Base-by-base conservation (phyloP, 495 filamentous ascomycete genomes). In the Penicillium odoratum region DNA sequence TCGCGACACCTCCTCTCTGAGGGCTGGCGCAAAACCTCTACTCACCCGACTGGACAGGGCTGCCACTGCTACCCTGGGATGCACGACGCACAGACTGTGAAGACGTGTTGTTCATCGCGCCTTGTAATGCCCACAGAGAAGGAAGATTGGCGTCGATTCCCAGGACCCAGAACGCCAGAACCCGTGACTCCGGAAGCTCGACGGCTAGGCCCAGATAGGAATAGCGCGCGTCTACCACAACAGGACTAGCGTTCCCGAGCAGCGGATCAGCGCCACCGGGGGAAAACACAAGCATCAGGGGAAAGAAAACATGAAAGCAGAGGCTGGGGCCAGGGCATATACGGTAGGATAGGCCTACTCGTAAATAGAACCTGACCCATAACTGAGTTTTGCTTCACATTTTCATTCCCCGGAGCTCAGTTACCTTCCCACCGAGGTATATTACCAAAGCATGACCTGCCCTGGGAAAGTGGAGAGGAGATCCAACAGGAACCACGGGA, bases 111-210 rank as follows among this genome's bases (percentile, higher is more conserved):
- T 74, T 72, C 73, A 73, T 74, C 62, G 58, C 58, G 51, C 51
- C 34, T 33, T 33, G 43, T 40, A 26, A 46, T 30, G 44, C 28
- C 44, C 13, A 58, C 60, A 45, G 38, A 60, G 53, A 58, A 53
- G 44, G 57, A 43, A 61, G 54, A 58, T 42, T 53, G 59, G 48
- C 53, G 60, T 46, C 50, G 26, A 56, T n/a, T 36, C 45, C 13
- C 53, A 62, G 51, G 58, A 58, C 58, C 63, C 63, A 53, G 50
- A 61, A 51, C 25, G 21, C 30, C 61, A 56, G 64, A 77, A 71
- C 74, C 72, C 74, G 74, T 77, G 74, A 76, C 74, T 73, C 69
- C 70, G 68, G 72, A 63, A 73, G 70, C 67, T 72, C 61, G 52
- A 56, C 55, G 60, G 66, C 72, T 74, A 76, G 57, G 46, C 73